A percentile compares a stretch with the other conserved stretches of the same genome.
These are phyloP conservation scores for Skeletonema menzelii DNA, from an alignment of 108 stramenopile genomes.

Conservation along the genomic window DNA sequence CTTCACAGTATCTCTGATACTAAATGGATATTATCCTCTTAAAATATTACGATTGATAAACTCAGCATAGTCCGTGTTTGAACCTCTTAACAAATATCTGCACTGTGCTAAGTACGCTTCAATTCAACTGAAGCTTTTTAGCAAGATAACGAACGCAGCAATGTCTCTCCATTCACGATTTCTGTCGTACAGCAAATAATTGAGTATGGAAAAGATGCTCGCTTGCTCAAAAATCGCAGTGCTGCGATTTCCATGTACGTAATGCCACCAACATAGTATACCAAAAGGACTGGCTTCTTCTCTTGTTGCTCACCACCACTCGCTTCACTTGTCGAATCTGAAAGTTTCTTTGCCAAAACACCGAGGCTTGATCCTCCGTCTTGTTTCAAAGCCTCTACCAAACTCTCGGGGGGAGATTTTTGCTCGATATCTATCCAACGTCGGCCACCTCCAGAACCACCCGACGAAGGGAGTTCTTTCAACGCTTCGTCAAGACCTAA, in stretches of 20 bases:
- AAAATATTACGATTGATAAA: too few relatives aligned
- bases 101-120: too few relatives aligned
- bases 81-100: too few relatives aligned
- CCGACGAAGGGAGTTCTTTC: slow-evolving; percentile 55
- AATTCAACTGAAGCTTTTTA: slow-evolving; percentile 1
- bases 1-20: too few relatives aligned
- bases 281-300: slow-evolving; percentile 80
- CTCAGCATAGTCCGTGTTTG: too few relatives aligned
- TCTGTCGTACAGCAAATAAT: slow-evolving; percentile 71
- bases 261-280: slow-evolving; percentile 91
- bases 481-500: slow-evolving; percentile 66
- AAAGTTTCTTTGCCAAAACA: slow-evolving; percentile 39
- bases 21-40: too few relatives aligned
- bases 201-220: slow-evolving; percentile 73
- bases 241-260: slow-evolving; percentile 95
- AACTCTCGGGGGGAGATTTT: slow-evolving; percentile 64
- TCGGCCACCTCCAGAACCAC: slow-evolving; percentile 36
- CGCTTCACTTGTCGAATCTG: not conserved
- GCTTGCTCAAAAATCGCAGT: slow-evolving; percentile 82
- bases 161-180: slow-evolving; percentile 71
- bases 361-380: slow-evolving; percentile 47
- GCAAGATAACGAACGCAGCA: slow-evolving; percentile 60
- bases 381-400: slow-evolving; percentile 53
- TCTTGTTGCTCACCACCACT: not conserved
- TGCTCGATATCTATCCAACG: slow-evolving; percentile 73